Conservation (phyloP, 2,329 filamentous ascomycete species). For the Emergomyces pasteurianus region DNA sequence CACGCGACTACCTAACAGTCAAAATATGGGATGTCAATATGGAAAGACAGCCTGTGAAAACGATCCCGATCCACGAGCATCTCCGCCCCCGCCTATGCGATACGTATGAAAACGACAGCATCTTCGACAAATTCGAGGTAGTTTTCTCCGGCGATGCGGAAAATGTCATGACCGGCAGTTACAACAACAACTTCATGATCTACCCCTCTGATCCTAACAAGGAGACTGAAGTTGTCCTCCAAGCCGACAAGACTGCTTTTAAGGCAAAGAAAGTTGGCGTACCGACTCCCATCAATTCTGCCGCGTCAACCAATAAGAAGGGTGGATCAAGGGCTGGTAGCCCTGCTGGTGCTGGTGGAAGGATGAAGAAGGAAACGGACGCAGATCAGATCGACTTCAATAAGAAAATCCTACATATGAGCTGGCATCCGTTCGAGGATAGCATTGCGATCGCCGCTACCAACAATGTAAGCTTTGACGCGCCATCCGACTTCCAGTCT, state of each 20-base stretch:
- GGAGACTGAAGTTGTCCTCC: conserved; percentile 92
- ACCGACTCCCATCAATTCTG: conserved; percentile 88
- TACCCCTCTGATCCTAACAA: conserved; percentile 93
- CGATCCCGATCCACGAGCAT: conserved; percentile 97
- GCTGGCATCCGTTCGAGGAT: conserved; percentile 99
- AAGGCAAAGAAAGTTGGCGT: conserved; percentile 99
- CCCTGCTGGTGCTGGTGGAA: conserved; percentile 74
- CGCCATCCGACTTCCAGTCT: not conserved
- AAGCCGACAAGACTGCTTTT: conserved; percentile 98
- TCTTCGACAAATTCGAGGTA: conserved; percentile 99
- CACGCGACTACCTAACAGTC: conserved; percentile 93
- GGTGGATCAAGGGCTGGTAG: conserved; percentile 76
- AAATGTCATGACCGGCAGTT: conserved; percentile 99
- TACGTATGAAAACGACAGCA: conserved; percentile 98
- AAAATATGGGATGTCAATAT: conserved; percentile 99
- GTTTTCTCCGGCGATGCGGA: conserved; percentile 97
- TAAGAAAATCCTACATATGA: conserved; percentile 99
- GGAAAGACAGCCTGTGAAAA: conserved; percentile 95
- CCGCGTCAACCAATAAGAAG: conserved; percentile 63
- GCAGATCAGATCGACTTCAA: conserved; percentile 99
- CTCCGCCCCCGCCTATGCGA: conserved; percentile 88
- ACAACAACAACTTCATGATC: conserved; percentile 99
- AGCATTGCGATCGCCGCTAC: conserved; percentile 98
- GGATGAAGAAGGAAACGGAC: conserved; percentile 98
- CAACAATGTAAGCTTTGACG: conserved; percentile 71